A percentile compares a stretch with the other conserved stretches of the same genome.
These are phyloP conservation scores for Kwoniella newhampshirensis DNA, from an alignment of 768 basidiomycete species.

Conservation along the genomic window DNA sequence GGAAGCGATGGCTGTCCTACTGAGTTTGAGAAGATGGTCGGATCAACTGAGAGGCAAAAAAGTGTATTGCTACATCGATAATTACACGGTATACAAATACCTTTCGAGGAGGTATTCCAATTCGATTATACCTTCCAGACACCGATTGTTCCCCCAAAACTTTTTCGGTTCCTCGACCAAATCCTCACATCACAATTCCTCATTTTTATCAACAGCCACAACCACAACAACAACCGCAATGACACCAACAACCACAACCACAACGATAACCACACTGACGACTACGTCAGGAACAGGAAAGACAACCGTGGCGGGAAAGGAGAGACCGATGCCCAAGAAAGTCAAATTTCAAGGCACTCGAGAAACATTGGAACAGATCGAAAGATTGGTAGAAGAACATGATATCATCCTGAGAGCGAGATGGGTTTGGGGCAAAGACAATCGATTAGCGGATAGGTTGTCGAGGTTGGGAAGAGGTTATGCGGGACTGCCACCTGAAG, in stretches of 20 bases:
- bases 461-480: constrained; percentile 6
- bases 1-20: constrained; percentile 12
- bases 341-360: not conserved
- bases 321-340: too few species aligned
- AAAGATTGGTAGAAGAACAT: constrained; percentile 5
- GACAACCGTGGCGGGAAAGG: too few species aligned
- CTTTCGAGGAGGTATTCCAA: constrained; percentile 3
- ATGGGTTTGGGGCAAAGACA: constrained; percentile 25
- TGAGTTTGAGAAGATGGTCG: constrained; percentile 9
- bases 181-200: too few species aligned
- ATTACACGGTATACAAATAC: constrained; percentile 18
- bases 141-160: too few species aligned
- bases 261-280: too few species aligned
- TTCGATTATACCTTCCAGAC: too few species aligned
- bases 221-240: not conserved
- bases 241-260: too few species aligned
- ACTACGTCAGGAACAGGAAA: too few species aligned
- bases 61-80: constrained; percentile 22
- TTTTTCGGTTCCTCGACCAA: too few species aligned
- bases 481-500: too few species aligned
- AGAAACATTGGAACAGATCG: constrained; percentile 16
- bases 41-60: constrained; percentile 16
- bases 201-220: too few species aligned
- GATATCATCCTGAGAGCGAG: constrained; percentile 10
- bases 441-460: constrained; percentile 15